A percentile compares a stretch with the other conserved stretches of the same genome.
These are phyloP conservation scores for Harringtonia lauricola DNA, from an alignment of 2,329 filamentous ascomycete genomes.

Conservation along the genomic window DNA sequence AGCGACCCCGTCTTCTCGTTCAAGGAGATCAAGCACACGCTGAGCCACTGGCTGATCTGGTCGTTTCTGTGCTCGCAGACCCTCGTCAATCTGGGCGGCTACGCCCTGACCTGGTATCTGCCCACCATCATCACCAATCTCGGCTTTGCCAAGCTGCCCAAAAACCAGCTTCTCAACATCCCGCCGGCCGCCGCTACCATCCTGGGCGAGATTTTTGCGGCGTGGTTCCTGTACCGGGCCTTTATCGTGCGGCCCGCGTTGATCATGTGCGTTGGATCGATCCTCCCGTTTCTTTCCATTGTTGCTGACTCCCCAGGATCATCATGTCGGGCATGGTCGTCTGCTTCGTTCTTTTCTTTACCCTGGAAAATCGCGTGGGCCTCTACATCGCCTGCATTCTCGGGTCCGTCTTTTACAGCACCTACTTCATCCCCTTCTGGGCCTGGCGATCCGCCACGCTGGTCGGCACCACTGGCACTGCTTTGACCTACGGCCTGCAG, in stretches of 20 bases:
- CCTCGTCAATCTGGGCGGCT: constrained; percentile 27
- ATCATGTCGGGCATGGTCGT: constrained; percentile 21
- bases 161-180: constrained; percentile 17
- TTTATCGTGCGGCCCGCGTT: not conserved
- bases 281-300: not conserved
- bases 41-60: constrained; percentile 14
- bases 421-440: constrained; percentile 35
- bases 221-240: constrained; percentile 1
- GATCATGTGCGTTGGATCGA: not conserved
- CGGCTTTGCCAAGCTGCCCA: constrained; percentile 28
- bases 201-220: not conserved
- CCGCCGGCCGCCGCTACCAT: constrained; percentile 1
- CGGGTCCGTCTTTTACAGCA: constrained; percentile 29
- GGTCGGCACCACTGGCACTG: constrained; percentile 29
- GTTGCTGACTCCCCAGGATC: not conserved
- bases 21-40: constrained; percentile 24
- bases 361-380: constrained; percentile 24
- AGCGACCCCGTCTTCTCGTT: constrained; percentile 22
- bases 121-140: constrained; percentile 29
- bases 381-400: constrained; percentile 33
- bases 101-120: constrained; percentile 29
- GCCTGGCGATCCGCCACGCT: constrained; percentile 31
- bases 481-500: constrained; percentile 31
- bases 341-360: constrained; percentile 22
- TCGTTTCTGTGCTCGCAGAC: constrained; percentile 17